phyloP scores from a whole-genome alignment of 495 filamentous ascomycete genomes.

The Hyaloscypha finlandica region DNA sequence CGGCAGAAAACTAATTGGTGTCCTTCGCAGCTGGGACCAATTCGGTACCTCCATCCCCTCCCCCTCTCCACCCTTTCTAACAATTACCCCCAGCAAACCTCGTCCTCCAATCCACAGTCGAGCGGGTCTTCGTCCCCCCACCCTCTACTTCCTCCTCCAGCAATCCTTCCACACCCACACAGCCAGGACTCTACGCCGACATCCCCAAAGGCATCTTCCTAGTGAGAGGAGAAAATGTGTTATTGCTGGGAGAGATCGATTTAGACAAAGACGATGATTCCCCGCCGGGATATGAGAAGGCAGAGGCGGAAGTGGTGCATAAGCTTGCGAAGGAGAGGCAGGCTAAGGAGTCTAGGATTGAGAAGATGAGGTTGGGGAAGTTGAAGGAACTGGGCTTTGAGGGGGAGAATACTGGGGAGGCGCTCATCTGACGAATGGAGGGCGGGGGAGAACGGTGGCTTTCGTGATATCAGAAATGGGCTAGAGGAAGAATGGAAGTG shows the following conservation, averaged over 20 bases:
- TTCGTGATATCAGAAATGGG: constrained; percentile 5
- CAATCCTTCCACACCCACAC: constrained; percentile 35
- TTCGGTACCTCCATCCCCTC: constrained; percentile 64
- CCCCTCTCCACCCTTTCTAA: constrained; percentile 5
- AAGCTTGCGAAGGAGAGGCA: constrained; percentile 73
- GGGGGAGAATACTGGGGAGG: constrained; percentile 78
- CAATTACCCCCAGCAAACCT: constrained; percentile 70
- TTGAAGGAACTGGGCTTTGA: constrained; percentile 81
- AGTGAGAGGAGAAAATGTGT: constrained; percentile 90
- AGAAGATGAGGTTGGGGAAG: constrained; percentile 69
- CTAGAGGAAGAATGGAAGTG: not conserved
- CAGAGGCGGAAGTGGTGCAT: constrained; percentile 67
- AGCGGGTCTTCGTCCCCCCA: constrained; percentile 65
- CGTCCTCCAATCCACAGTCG: constrained; percentile 87
- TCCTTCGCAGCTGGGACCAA: constrained; percentile 96
- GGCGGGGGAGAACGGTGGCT: not conserved
- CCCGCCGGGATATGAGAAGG: constrained; percentile 68
- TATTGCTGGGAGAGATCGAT: constrained; percentile 92
- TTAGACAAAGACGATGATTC: constrained; percentile 92
- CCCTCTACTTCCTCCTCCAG: constrained; percentile 32
- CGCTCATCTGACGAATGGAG: constrained; percentile 57
- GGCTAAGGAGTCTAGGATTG: constrained; percentile 64
- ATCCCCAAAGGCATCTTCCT: constrained; percentile 80
- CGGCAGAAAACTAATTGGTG: constrained; percentile 89
- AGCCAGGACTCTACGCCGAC: constrained; percentile 70